Conservation (phyloP, 2,329 filamentous ascomycete species). For the Calycina herbarum region DNA sequence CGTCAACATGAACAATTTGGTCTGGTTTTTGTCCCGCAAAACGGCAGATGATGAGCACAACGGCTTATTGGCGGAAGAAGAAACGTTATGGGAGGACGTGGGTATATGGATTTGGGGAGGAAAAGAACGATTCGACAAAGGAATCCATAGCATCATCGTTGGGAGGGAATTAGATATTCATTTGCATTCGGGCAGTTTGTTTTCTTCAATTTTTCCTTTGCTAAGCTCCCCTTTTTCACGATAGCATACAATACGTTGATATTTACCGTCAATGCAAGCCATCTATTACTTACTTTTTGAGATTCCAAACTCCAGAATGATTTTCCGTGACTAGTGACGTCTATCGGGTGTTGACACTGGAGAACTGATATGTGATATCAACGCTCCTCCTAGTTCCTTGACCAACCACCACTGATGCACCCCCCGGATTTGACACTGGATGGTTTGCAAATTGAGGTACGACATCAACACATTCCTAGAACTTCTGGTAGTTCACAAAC, state of each 20-base stretch:
- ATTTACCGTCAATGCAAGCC: background rate
- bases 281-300: too few relatives aligned
- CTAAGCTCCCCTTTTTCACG: background rate
- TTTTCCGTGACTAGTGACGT: too few relatives aligned
- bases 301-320: too few relatives aligned
- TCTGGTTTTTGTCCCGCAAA: conserved; percentile 15
- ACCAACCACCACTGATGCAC: too few relatives aligned
- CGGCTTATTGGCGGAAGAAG: background rate
- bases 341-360: too few relatives aligned
- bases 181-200: conserved; percentile 25
- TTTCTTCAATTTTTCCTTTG: background rate
- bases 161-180: conserved; percentile 27
- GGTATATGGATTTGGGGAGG: conserved; percentile 6
- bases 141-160: conserved; percentile 27
- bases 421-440: too few relatives aligned
- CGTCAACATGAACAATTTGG: conserved; percentile 30
- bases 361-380: too few relatives aligned
- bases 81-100: background rate
- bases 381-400: too few relatives aligned
- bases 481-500: too few relatives aligned
- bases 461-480: too few relatives aligned
- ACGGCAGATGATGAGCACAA: background rate
- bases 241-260: conserved; percentile 14
- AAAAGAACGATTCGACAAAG: conserved; percentile 8
- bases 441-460: too few relatives aligned